Conservation (phyloP, 2,329 filamentous ascomycete genomes). For the Trichoderma simmonsii region DNA sequence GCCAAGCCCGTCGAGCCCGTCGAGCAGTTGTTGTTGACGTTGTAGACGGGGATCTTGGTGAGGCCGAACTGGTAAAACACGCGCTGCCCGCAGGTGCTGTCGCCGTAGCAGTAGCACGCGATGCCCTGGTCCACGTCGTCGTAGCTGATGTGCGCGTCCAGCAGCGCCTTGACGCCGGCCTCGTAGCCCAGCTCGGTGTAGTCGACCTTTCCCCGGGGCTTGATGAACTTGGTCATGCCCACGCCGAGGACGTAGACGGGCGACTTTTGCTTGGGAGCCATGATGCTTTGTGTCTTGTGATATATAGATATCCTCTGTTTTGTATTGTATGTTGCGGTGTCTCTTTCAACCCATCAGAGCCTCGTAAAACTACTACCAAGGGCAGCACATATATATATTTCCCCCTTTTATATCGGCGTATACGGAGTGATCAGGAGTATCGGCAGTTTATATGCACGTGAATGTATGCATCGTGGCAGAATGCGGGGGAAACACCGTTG, state of each 20-base stretch:
- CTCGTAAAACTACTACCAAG: neutral
- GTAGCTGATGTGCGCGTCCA: slow-evolving; percentile 87
- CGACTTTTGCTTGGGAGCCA: slow-evolving; percentile 50
- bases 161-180: slow-evolving; percentile 82
- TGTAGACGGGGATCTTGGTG: slow-evolving; percentile 94
- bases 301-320: neutral
- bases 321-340: neutral
- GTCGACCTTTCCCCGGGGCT: slow-evolving; percentile 88
- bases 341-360: neutral
- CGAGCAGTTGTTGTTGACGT: slow-evolving; percentile 98
- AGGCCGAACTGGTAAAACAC: slow-evolving; percentile 99
- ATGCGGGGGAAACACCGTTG: slow-evolving; percentile 3
- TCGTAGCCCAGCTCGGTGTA: slow-evolving; percentile 94
- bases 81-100: slow-evolving; percentile 90
- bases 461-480: neutral
- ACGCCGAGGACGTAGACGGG: slow-evolving; percentile 88
- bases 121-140: slow-evolving; percentile 93
- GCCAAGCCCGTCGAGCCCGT: slow-evolving; percentile 89
- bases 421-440: neutral
- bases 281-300: slow-evolving; percentile 24
- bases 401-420: neutral
- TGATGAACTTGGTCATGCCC: slow-evolving; percentile 99
- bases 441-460: neutral
- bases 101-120: slow-evolving; percentile 97
- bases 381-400: neutral